phyloP scores from a whole-genome alignment of 1,284 basidiomycete genomes.

The Fomitopsis schrenkii region DNA sequence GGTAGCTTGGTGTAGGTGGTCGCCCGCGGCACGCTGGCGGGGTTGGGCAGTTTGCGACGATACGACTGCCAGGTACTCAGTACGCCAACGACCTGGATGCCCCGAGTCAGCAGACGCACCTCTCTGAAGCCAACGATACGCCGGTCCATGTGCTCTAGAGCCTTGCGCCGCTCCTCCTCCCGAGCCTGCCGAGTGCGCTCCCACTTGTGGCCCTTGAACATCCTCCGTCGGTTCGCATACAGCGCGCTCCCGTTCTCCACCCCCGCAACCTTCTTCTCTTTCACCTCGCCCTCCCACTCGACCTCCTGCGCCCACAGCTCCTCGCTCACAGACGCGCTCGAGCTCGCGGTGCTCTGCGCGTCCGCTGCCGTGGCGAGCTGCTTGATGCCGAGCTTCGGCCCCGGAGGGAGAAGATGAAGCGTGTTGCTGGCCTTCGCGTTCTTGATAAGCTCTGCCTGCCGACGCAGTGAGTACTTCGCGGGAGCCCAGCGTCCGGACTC shows the following conservation, averaged over 20 bases:
- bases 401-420: conserved; percentile 58
- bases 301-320: conserved; percentile 36
- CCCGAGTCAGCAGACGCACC: conserved; percentile 37
- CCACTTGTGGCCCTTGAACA: conserved; percentile 88
- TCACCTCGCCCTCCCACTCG: conserved; percentile 55
- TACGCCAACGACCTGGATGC: conserved; percentile 1
- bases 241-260: conserved; percentile 55
- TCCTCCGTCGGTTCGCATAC: conserved; percentile 69
- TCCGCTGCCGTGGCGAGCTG: conserved; percentile 11
- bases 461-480: conserved; percentile 65
- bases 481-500: conserved; percentile 63
- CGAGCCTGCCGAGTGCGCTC: conserved; percentile 51
- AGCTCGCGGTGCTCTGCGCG: conserved; percentile 1
- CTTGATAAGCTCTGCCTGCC: conserved; percentile 76
- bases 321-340: conserved; percentile 4
- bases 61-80: conserved; percentile 15
- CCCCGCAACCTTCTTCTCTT: conserved; percentile 44
- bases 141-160: conserved; percentile 64
- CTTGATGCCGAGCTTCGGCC: conserved; percentile 45
- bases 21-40: conserved; percentile 17
- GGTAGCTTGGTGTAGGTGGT: conserved; percentile 11
- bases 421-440: conserved; percentile 50
- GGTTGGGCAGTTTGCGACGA: conserved; percentile 20
- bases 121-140: conserved; percentile 60
- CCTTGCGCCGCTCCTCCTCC: conserved; percentile 41